Evolutionary conservation across 768 basidiomycete species (phyloP), one percentile per base, ranked within the genome.

Genomic region (Pisolithus albus): DNA sequence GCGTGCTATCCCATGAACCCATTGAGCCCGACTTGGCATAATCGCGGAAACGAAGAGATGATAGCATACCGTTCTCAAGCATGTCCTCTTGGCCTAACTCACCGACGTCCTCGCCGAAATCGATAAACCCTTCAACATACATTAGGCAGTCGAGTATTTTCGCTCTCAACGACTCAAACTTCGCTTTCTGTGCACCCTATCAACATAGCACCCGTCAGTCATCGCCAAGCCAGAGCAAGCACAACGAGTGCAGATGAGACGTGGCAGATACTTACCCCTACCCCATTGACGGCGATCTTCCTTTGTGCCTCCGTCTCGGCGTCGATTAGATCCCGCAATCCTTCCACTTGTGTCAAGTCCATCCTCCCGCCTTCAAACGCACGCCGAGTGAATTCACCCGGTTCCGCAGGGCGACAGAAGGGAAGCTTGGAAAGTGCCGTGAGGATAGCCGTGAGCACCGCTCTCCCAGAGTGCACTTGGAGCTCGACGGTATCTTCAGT

Each of bases 261-360:
- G 6, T 4, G 23, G 16, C 18, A 21, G 23, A 57, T 45, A 73
- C 84, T 45, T 61, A 91, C 92, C 65, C 76, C 75, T 18, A 82
- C 87, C 46, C 79, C 80, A 36, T 77, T 70, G 47, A 89, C 65
- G 11, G 92, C 92, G 50, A 86, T 70, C 41, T 79, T 79, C 49
- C 92, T 74, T 64, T 95, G 92, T 16, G 71, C 72, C 58, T 92
- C 89, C 0, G 92, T 95, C 61, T 93, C 90, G 0, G 91, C 90
- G 49, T 93, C 84, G 40, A 95, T 84, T 30, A 95, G 75, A 61
- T 94, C 92, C 52, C 83, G 81, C 50, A 95, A 64, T 5, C 90
- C 92, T 62, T 95, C 92, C 1, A 90, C 91, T 68, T 94, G 86
- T 0, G 90, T 92, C 50, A 95, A 68, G 61, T 93, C 92, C 49